Base-by-base conservation (phyloP, 176 grass and related monocot species). In the Secale cereale region DNA sequence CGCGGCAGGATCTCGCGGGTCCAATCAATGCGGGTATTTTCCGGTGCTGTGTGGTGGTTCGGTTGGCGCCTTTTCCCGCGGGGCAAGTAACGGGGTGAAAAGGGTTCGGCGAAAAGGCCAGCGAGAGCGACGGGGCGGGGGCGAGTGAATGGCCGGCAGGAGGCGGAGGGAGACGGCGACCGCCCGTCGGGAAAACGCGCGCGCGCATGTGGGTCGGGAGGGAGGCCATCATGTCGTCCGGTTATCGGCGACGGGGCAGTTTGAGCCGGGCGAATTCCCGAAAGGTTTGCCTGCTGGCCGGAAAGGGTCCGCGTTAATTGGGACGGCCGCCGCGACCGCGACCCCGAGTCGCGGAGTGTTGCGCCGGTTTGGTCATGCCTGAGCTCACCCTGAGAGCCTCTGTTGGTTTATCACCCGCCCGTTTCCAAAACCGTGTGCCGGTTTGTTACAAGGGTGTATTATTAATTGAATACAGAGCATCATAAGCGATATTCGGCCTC, bases 111-210 rank as follows among this genome's bases (percentile, higher is more conserved):
- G 19, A 12, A 29, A 46, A 65, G 6, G 57, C 76, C 66, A 79
- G 62, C 48, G 36, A 81, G 46, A 45, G 46, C n/a, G 80, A 70
- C 79, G 63, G 19, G 63, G 19, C 19, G 43, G 63, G n/a, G 12
- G 48, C 30, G 72, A 54, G 72, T 31, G 73, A 54, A 76, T 81
- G 69, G 67, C 85, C 59, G 78, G 78, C 70, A 59, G 70, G 16
- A 17, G 30, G 3, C 30, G 30, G 30, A 31, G 30, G 3, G 30
- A 31, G 77, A 73, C 29, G 69, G 59, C 77, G 77, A 80, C 52
- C 11, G 27, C 1, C 20, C n/a, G n/a, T n/a, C n/a, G n/a, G n/a
- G n/a, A n/a, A n/a, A n/a, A n/a, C n/a, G n/a, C n/a, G n/a, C n/a
- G 31, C 33, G 9, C 31, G 2, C 66, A 7, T 40, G 3, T 20